Evolutionary conservation across 2,329 filamentous ascomycete genomes (phyloP), one percentile per base, ranked within the genome.

Genomic region (Diaporthe sp.): DNA sequence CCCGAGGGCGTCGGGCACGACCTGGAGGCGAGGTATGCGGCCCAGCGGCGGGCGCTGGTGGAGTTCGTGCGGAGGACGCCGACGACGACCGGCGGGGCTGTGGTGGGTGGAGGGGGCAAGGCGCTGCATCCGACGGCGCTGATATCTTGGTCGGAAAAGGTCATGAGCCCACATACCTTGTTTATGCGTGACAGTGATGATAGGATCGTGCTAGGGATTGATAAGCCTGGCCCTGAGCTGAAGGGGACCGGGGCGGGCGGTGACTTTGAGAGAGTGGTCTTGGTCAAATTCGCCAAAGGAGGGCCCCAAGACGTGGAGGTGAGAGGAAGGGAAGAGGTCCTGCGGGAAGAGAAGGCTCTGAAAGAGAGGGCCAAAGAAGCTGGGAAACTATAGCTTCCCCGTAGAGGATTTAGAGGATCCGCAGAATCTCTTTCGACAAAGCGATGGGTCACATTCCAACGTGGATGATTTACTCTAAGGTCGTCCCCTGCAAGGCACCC

Each of bases 71-170:
- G 82, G 6, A 80, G 79, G 13, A 79, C 82, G 17, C 86, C 83
- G 35, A 88, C 85, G 42, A 65, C 39, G 19, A 25, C 35, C 47
- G 53, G 5, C 25, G 35, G 17, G 4, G 19, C 12, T 59, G 35
- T n/a, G 15, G 37, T 1, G 84, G 84, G 2, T 83, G 82, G 59
- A 83, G 83, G 59, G 83, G 83, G 3, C 81, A 63, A 78, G 51
- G 72, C 75, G 50, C 65, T 61, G 35, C 84, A 89, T 53, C 80
- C 79, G 1, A 87, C 87, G 22, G 81, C 85, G 7, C 55, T 73
- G 39, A 89, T 90, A n/a, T 80, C 87, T 0, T 92, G 90, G 90
- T 85, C 82, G 0, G 87, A 92, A 7, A 91, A 92, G 80, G 88
- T 89, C n/a, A 92, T 93, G 72, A 88, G 88, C 76, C 91, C 92